Evolutionary conservation across 495 filamentous ascomycete genomes (phyloP), one percentile per base, ranked within the genome.

Genomic region (Barbatosphaeria neglecta): DNA sequence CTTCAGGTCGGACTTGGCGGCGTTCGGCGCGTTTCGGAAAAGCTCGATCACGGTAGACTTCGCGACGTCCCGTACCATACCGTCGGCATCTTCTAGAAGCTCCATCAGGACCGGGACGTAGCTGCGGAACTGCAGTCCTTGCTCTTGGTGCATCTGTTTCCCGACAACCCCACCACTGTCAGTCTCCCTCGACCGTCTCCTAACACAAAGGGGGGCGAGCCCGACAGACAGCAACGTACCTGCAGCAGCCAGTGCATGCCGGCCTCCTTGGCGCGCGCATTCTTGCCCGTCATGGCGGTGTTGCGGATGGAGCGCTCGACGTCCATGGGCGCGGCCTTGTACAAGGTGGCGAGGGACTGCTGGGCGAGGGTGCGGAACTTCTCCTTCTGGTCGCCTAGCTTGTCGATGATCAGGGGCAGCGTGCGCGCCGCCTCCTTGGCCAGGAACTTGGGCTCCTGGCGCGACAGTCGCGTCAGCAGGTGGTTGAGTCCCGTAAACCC

Each of bases 301-400:
- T 90, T 87, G 48, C 87, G 81, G 35, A 96, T 79, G 47, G 78
- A 72, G 37, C 80, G 73, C 68, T 96, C 90, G 31, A 89, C 82
- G 41, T 95, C 87, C 18, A 70, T 55, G 1, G 75, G 74, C 11
- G 76, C 73, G 13, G 75, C 74, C 27, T 72, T 75, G 70, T 85
- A 89, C 37, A 89, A 67, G 22, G 92, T 90, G 7, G 73, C 72
- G 44, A 97, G 74, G 22, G 82, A 77, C 54, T 84, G 81, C 31
- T 80, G 67, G 7, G 87, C 84, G 46, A 87, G 70, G 18, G 67
- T 59, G 44, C 87, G 78, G 48, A 85, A 69, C 52, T 87, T 86
- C 48, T 95, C 89, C 57, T 89, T 89, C 51, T 79, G 78, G 58
- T 97, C 90, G 19, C 88, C 88, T 40, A 97, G 76, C 51, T 89